Evolutionary conservation across 495 filamentous ascomycete species (phyloP).

Genomic region (Massariosphaeria phaeospora): DNA sequence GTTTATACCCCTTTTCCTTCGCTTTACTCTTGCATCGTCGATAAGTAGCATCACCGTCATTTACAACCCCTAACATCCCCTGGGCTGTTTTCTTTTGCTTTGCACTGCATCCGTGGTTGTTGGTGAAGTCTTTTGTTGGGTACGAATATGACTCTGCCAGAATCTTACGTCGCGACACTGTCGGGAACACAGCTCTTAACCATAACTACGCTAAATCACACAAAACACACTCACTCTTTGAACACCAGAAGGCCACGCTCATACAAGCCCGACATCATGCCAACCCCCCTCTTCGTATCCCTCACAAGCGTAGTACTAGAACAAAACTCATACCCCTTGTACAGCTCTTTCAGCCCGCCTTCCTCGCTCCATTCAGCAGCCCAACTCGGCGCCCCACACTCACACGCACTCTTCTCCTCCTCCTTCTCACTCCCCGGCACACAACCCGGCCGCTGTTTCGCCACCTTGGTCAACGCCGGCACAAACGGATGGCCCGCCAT

Average conservation of each 20-base stretch:
- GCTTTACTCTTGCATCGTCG: background rate
- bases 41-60: background rate
- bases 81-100: background rate
- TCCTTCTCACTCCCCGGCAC: slow-evolving; percentile 26
- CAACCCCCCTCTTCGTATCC: slow-evolving; percentile 41
- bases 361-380: slow-evolving; percentile 42
- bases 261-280: slow-evolving; percentile 45
- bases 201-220: background rate
- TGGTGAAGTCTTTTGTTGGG: no score
- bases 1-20: slow-evolving; percentile 22
- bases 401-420: slow-evolving; percentile 35
- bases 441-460: slow-evolving; percentile 31
- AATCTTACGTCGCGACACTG: no score
- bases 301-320: slow-evolving; percentile 40
- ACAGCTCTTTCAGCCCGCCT: slow-evolving; percentile 39
- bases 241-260: slow-evolving; percentile 45
- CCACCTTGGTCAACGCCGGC: slow-evolving; percentile 34
- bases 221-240: slow-evolving; percentile 33
- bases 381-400: slow-evolving; percentile 39
- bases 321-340: slow-evolving; percentile 37
- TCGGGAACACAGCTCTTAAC: no score
- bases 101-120: no score
- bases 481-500: slow-evolving; percentile 45
- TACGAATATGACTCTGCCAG: no score
- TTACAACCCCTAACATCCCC: background rate